Evolutionary conservation across 2,329 filamentous ascomycete genomes (phyloP), one percentile per base, ranked within the genome.

Genomic region (Xylaria sp.): DNA sequence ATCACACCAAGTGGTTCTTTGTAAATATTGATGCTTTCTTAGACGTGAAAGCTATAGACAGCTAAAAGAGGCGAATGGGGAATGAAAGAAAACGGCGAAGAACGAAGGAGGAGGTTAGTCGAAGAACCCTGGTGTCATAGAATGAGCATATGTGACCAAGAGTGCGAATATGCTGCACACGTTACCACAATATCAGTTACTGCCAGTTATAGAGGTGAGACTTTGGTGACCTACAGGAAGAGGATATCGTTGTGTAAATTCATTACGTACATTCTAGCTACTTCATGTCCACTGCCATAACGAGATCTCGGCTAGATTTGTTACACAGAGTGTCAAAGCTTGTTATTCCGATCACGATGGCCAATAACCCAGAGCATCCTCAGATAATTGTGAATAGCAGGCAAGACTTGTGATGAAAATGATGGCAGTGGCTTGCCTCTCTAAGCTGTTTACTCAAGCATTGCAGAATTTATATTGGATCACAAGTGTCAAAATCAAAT

Each of bases 1-100:
- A 71, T 79, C 26, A 65, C 71, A 4, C 74, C 71, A 31, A 76
- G 13, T 53, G 64, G 64, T 20, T 63, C 61, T 49, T 40, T 63
- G 31, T 63, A 36, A 53, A 40, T 10, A 58, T 20, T 11, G 6
- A 38, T 17, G 26, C 23, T 31, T 17, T 49, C 9, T 11, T 15
- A 28, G 4, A 6, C 6, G 10, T 33, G 31, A 2, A 15, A 15
- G 49, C 15, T 33, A n/a, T 28, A 9, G 7, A 23, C 23, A 48
- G 9, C 10, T 3, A 20, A 40, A 40, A 13, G 38, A 17, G 13
- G 13, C 38, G 2, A 17, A 40, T 15, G 33, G 20, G 28, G 28
- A 28, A 3, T 28, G 28, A 28, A 28, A 28, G 3, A 28, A 28
- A 28, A 28, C 28, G 28, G 28, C 4, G 23, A 26, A 23, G 33